A percentile compares a stretch with the other conserved stretches of the same genome.
Conservation (phyloP, 495 filamentous ascomycete genomes). For the Penicillium parvum region DNA sequence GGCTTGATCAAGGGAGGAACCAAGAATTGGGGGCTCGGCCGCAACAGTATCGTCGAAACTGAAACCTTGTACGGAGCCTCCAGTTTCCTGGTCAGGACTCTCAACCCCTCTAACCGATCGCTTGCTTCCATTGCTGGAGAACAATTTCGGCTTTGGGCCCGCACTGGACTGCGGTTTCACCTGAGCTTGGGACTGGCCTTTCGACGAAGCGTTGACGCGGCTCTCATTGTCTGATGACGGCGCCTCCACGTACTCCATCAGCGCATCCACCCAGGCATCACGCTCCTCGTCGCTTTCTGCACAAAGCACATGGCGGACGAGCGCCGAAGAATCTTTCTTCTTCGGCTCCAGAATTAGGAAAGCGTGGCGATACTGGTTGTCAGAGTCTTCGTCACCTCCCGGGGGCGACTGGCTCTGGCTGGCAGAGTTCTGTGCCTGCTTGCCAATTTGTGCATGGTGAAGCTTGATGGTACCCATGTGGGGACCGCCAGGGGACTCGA, state of each 20-base stretch:
- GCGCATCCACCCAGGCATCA: slow-evolving; percentile 86
- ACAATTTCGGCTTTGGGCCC: slow-evolving; percentile 25
- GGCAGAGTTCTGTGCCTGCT: slow-evolving; percentile 60
- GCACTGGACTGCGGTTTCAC: slow-evolving; percentile 15
- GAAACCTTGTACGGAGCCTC: slow-evolving; percentile 65
- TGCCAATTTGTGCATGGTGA: slow-evolving; percentile 86
- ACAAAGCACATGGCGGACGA: slow-evolving; percentile 92
- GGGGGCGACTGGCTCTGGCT: slow-evolving; percentile 56
- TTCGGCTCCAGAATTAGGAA: slow-evolving; percentile 94
- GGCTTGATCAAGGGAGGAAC: slow-evolving; percentile 44
- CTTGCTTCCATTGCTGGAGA: slow-evolving; percentile 37
- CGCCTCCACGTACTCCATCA: slow-evolving; percentile 86
- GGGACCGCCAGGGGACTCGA: slow-evolving; percentile 80
- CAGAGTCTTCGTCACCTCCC: slow-evolving; percentile 63
- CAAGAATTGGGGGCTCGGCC: slow-evolving; percentile 62
- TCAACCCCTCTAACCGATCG: slow-evolving; percentile 41
- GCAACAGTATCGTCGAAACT: slow-evolving; percentile 80
- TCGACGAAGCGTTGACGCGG: slow-evolving; percentile 18
- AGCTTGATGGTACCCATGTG: slow-evolving; percentile 93
- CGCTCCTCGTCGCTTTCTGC: slow-evolving; percentile 92
- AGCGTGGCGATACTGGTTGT: slow-evolving; percentile 94
- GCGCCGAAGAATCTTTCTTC: slow-evolving; percentile 85
- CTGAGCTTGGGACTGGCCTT: slow-evolving; percentile 17
- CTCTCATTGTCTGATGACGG: slow-evolving; percentile 51
- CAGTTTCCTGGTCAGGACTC: slow-evolving; percentile 32